Conservation (phyloP, 2,329 filamentous ascomycete species). For the Phoma sp. region DNA sequence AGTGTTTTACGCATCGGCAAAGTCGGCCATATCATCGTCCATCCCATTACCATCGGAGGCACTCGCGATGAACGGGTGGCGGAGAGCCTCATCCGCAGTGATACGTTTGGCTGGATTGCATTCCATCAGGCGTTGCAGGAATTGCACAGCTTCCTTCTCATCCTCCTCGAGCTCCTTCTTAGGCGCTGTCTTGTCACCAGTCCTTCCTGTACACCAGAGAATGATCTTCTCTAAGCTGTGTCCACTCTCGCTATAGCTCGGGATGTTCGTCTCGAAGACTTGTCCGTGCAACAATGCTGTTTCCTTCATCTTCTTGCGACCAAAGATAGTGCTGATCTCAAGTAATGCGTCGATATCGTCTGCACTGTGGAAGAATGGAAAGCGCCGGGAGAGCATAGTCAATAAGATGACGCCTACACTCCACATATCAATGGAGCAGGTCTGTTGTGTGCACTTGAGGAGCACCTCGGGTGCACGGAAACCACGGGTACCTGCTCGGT, state of each 20-base stretch:
- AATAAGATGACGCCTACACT: slow-evolving; percentile 94
- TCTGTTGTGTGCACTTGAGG: slow-evolving; percentile 96
- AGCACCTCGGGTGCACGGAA: slow-evolving; percentile 96
- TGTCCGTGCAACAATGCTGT: slow-evolving; percentile 86
- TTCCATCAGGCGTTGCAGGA: slow-evolving; percentile 75
- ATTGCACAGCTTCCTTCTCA: slow-evolving; percentile 74
- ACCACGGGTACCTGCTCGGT: slow-evolving; percentile 90
- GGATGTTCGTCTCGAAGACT: slow-evolving; percentile 90
- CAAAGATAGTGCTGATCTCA: slow-evolving; percentile 95
- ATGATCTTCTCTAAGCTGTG: slow-evolving; percentile 93
- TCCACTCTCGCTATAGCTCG: slow-evolving; percentile 83
- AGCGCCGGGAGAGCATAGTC: slow-evolving; percentile 89
- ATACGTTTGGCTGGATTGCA: slow-evolving; percentile 76
- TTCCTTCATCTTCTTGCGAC: slow-evolving; percentile 79
- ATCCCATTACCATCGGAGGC: slow-evolving; percentile 37
- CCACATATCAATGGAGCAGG: slow-evolving; percentile 93
- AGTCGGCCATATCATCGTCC: slow-evolving; percentile 44
- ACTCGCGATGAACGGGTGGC: slow-evolving; percentile 69
- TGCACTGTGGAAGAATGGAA: slow-evolving; percentile 98
- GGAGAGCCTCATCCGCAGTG: slow-evolving; percentile 74
- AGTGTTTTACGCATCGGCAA: slow-evolving; percentile 29
- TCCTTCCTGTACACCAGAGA: slow-evolving; percentile 87
- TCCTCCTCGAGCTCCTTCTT: slow-evolving; percentile 65
- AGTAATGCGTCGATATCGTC: slow-evolving; percentile 98
- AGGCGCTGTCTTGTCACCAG: slow-evolving; percentile 57